Conservation (phyloP, 208 protist species). For the Acanthamoeba quina region DNA sequence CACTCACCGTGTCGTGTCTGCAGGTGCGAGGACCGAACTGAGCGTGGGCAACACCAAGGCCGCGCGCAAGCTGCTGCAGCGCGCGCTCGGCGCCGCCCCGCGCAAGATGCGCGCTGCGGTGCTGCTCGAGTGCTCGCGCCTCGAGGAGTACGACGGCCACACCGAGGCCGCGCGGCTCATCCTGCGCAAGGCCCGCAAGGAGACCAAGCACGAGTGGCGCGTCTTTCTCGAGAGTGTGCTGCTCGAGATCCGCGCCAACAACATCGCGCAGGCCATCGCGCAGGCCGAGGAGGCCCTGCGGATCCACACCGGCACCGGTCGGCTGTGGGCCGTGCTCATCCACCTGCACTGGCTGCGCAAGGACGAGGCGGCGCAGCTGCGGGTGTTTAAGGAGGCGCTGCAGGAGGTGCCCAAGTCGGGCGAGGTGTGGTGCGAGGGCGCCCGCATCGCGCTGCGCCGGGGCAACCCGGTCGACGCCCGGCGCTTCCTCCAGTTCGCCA, state of each 20-base stretch:
- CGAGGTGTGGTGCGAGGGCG: constrained; percentile 95
- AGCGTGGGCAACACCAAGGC: constrained; percentile 72
- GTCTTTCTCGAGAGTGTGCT: constrained; percentile 89
- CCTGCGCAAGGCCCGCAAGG: constrained; percentile 83
- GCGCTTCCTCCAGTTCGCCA: constrained; percentile 90
- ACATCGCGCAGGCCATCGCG: constrained; percentile 79
- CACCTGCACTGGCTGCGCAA: constrained; percentile 87
- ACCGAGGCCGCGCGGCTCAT: constrained; percentile 84
- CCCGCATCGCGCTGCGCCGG: constrained; percentile 89
- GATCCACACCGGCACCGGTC: constrained; percentile 88
- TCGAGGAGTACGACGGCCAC: constrained; percentile 88
- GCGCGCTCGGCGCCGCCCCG: constrained; percentile 86
- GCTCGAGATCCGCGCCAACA: constrained; percentile 88
- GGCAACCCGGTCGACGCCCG: constrained; percentile 81
- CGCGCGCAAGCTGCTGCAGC: constrained; percentile 83
- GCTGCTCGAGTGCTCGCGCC: constrained; percentile 87
- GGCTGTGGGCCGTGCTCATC: constrained; percentile 92
- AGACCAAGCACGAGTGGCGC: constrained; percentile 90
- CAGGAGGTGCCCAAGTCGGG: constrained; percentile 91
- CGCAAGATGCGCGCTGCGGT: constrained; percentile 87
- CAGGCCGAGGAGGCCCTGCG: constrained; percentile 87
- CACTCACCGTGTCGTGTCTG: neutral
- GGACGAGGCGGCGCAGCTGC: constrained; percentile 78
- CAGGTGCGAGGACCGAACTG: constrained; percentile 86
- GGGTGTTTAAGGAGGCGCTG: constrained; percentile 89